Percentiles rank a stretch among this genome's conserved stretches.
phyloP scores from a whole-genome alignment of 2,329 filamentous ascomycete species.

The Botrytis aclada region DNA sequence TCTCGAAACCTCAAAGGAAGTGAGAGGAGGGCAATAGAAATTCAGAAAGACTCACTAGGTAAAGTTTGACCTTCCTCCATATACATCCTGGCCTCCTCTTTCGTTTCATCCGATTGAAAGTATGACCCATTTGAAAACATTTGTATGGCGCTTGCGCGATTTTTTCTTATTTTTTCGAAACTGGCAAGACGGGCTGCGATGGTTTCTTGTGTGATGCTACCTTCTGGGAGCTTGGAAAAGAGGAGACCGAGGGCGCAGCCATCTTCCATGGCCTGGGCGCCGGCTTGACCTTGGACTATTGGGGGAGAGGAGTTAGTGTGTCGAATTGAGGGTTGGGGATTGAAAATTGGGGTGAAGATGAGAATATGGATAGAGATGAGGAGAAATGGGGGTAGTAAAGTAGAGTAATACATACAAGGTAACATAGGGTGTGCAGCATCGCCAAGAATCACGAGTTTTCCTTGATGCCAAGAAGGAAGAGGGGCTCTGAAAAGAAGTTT shows the following conservation, averaged over 20 bases:
- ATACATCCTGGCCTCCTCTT: background rate
- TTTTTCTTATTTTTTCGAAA: constrained; percentile 10
- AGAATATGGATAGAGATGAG: no score
- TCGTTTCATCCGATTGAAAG: background rate
- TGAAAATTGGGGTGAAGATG: background rate
- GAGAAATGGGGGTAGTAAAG: background rate
- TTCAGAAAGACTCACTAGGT: constrained; percentile 5
- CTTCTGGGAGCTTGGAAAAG: background rate
- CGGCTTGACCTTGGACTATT: constrained; percentile 57
- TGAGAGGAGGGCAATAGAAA: background rate
- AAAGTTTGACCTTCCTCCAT: background rate
- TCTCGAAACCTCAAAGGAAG: background rate
- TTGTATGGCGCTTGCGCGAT: constrained; percentile 7
- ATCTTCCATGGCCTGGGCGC: constrained; percentile 64
- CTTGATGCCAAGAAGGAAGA: constrained; percentile 50
- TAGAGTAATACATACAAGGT: constrained; percentile 40
- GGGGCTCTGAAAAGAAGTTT: constrained; percentile 32
- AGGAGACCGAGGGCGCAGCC: constrained; percentile 49
- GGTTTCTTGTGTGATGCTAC: background rate
- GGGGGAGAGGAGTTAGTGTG: background rate
- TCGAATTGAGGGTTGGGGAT: background rate
- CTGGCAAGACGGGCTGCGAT: background rate
- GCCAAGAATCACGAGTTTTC: constrained; percentile 56
- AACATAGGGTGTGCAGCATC: constrained; percentile 69
- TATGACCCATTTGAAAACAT: constrained; percentile 6